A percentile compares a stretch with the other conserved stretches of the same genome.
Evolutionary conservation across 495 filamentous ascomycete genomes (phyloP).

Genomic region (Xylaria nigripes): DNA sequence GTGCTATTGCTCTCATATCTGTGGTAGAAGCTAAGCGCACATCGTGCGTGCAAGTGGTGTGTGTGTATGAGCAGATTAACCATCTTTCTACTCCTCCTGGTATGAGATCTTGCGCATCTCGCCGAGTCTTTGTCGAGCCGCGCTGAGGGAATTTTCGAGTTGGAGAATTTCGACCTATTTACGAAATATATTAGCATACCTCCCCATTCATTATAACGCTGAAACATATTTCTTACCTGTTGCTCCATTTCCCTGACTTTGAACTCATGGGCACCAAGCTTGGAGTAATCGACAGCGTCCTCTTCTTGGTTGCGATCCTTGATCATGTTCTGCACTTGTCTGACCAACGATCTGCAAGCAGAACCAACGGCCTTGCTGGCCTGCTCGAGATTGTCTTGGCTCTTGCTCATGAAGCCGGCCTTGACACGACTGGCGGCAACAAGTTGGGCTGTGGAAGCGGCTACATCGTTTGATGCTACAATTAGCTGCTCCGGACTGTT

Average conservation of each 20-base stretch:
- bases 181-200: conserved; percentile 12
- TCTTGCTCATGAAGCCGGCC: conserved; percentile 95
- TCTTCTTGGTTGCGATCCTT: conserved; percentile 73
- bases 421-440: conserved; percentile 94
- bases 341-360: conserved; percentile 78
- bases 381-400: conserved; percentile 80
- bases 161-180: conserved; percentile 89
- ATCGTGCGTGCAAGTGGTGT: neutral
- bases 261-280: conserved; percentile 87
- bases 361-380: conserved; percentile 88
- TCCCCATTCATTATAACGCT: neutral
- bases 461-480: conserved; percentile 93
- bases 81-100: conserved; percentile 58
- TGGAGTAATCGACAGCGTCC: conserved; percentile 80
- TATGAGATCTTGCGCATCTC: conserved; percentile 99
- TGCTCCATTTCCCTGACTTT: conserved; percentile 99
- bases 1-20: neutral
- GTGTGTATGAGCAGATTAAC: neutral
- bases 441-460: conserved; percentile 89
- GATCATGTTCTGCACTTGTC: conserved; percentile 93
- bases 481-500: conserved; percentile 96
- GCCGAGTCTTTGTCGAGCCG: conserved; percentile 74
- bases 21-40: neutral
- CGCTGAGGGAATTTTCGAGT: conserved; percentile 78
- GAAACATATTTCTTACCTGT: conserved; percentile 58